Conservation (phyloP, 441 rosid genomes). For the Oxalis stricta region DNA sequence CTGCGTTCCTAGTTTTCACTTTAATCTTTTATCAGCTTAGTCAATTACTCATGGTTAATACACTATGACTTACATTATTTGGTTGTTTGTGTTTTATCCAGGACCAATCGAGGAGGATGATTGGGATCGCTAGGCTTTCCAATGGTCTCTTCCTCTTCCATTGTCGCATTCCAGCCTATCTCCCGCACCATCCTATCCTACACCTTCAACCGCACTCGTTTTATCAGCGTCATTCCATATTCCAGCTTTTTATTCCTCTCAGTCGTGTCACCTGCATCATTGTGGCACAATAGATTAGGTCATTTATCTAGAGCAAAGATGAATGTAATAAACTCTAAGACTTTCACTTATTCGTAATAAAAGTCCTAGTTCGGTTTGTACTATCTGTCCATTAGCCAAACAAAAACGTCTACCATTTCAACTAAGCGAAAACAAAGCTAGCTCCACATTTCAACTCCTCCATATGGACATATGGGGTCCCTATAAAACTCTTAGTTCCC, state of each 20-base stretch:
- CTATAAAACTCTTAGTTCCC: background rate
- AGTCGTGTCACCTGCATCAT: background rate
- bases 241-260: no score
- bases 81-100: no score
- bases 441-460: background rate
- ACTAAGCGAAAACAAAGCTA: background rate
- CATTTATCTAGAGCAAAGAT: background rate
- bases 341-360: background rate
- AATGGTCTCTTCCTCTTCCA: background rate
- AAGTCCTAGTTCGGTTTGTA: background rate
- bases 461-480: background rate
- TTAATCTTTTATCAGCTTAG: no score
- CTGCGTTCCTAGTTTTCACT: no score
- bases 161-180: background rate
- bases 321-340: background rate
- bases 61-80: no score
- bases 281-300: background rate
- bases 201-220: no score
- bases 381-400: background rate
- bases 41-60: no score
- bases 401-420: background rate
- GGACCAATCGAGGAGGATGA: background rate
- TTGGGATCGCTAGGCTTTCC: background rate
- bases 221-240: no score
- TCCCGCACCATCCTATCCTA: no score